Evolutionary conservation across 176 grass and related monocot genomes (phyloP), one percentile per base, ranked within the genome.

Genomic region (Oryza glumipatula): DNA sequence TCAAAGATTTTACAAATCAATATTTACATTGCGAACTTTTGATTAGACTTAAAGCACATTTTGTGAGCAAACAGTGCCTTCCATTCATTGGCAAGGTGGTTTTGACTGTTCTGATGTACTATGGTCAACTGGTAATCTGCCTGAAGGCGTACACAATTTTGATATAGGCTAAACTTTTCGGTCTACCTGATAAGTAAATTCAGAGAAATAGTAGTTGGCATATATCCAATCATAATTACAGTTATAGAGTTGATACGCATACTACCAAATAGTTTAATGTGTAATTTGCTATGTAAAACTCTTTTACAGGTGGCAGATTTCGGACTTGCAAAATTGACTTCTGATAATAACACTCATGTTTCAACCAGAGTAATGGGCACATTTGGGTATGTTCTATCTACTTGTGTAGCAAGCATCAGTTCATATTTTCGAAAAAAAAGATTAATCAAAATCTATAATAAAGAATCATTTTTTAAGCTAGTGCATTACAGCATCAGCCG

Each of bases 291-390:
- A 88, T 52, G 72, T 35, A 32, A 61, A 86, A 19, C 15, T 33
- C 61, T 30, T 87, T 89, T 76, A 68, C 91, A 98, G 93, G 93
- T 98, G 80, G 96, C 96, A 83, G 93, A 98, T 85, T 99, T 99
- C 80, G 97, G 97, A 86, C 94, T 99, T 65, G 97, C 97, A 77
- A 99, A 94, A 48, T 87, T 90, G 21, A 79, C 96, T 81, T 77
- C 89, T 80, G 96, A 98, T 80, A 76, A 90, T 71, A 88, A 96
- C 46, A 96, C 94, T 0, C 94, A 99, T 91, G 90, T 99, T 94
- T 96, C 94, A 48, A 96, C 94, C 33, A 90, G 97, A 88, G 84
- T 96, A 79, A 96, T 99, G 93, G 94, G 97, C 51, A 99, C 97
- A 60, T 92, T 99, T 64, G 97, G 97, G 97, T 96, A 94, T 76